Evolutionary conservation across 495 filamentous ascomycete genomes (phyloP).

Genomic region (Venustampulla echinocandica): DNA sequence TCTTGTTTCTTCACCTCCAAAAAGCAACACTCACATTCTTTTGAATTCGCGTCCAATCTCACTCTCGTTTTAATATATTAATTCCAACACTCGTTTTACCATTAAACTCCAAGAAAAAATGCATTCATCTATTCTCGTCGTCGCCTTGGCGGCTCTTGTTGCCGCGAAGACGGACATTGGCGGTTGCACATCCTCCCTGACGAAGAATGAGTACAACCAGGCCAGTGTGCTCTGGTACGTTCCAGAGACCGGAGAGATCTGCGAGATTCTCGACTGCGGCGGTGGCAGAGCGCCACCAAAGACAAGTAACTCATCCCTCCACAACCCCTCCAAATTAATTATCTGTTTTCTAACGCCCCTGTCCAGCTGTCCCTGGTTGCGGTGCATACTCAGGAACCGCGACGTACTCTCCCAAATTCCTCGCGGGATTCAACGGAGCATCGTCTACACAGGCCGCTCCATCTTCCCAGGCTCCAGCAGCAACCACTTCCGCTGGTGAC

Average conservation of each 20-base stretch:
- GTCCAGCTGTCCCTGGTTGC: constrained; percentile 54
- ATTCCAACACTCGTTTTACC: neutral
- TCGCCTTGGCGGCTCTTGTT: constrained; percentile 24
- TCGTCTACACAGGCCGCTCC: neutral
- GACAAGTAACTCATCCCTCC: too few species aligned
- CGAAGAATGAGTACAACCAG: constrained; percentile 17
- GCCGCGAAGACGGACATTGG: constrained; percentile 37
- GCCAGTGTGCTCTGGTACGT: constrained; percentile 35
- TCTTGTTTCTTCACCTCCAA: neutral
- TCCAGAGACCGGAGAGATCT: constrained; percentile 50
- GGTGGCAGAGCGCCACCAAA: constrained; percentile 55
- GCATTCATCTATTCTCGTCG: constrained; percentile 2
- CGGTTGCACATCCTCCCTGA: constrained; percentile 34
- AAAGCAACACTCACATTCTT: neutral
- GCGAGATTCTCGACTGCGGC: constrained; percentile 53
- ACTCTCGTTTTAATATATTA: too few species aligned
- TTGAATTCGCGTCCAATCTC: too few species aligned
- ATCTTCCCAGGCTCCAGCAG: neutral
- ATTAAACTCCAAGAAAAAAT: constrained; percentile 1
- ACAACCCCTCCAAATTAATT: too few species aligned
- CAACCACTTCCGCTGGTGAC: neutral
- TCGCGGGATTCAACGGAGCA: constrained; percentile 3
- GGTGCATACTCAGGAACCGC: constrained; percentile 47
- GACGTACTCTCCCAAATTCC: constrained; percentile 22
- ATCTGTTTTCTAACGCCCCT: too few species aligned